Evolutionary conservation across 1,139 yeast species (phyloP), one percentile per base, ranked within the genome.

Genomic region (Saccharomyces hybrid): DNA sequence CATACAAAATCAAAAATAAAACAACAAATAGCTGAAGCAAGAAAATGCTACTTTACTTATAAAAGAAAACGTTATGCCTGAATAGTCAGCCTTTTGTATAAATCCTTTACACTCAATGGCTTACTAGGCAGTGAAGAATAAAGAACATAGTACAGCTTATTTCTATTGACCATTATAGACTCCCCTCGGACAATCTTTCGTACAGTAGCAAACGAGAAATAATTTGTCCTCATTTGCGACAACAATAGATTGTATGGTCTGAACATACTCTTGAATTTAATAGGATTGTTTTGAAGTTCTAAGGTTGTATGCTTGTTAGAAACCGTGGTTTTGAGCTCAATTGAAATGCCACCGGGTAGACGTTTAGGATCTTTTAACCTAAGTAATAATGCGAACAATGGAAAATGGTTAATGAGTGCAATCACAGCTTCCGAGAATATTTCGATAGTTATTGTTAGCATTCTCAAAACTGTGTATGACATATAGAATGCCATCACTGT

Each of bases 401-500:
- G 99, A 63, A 87, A 82, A 66, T 90, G 93, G 64, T 90, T 91
- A 53, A 90, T 68, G 46, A 82, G 70, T 9, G 93, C 82, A 56
- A 88, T 76, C 0, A 77, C 56, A 50, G 85, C 76, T 62, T 89
- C 95, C 34, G 86, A 70, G 1, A 75, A 59, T 16, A 85, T 83
- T 51, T 81, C 74, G 5, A 76, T 55, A 6, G 76, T 59, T 48
- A 89, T 73, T 6, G 82, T 75, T 0, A 76, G 59, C 34, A 89
- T 65, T 53, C 91, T 73, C 9, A 84, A 72, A 0, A 78, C 60
- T 25, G 89, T 86, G 69, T 89, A 93, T 49, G 85, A 81, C 41
- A 84, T 65, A 66, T 95, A 93, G 66, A 91, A 93, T 41, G 95
- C 95, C 64, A 85, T 71, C 4, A 89, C 86, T 0, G 99, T 93